Base-by-base conservation (phyloP, 495 filamentous ascomycete species). In the Barbatosphaeria neglecta region DNA sequence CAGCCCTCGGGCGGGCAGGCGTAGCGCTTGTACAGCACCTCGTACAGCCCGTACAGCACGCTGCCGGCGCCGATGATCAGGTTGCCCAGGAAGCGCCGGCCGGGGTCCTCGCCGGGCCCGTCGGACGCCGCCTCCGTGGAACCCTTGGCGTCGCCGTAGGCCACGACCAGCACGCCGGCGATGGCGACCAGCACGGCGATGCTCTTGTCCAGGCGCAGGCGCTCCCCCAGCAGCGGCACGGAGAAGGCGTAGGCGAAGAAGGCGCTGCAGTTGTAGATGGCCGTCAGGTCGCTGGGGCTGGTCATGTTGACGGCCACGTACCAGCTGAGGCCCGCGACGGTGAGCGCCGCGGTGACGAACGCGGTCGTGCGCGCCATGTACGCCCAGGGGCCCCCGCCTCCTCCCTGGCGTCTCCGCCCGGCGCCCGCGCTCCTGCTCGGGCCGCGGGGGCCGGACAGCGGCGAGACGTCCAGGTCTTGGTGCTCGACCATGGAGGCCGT, bases 201-300 rank as follows among this genome's bases (percentile, higher is more conserved):
- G 22, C 86, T 76, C 67, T 96, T 98, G 59, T 84, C 84, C 19
- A 78, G 60, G 3, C 84, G 80, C 10, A 93, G 56, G 57, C 81
- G 83, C 62, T 98, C 92, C 22, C 87, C 82, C 0, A 98, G 70
- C 11, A 98, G 59, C 0, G 87, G 88, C 19, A 98, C 86, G 39
- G 84, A 87, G 57, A 98, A 98, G 9, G 82, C 90, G 59, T 98
- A 98, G 24, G 92, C 92, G 63, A 96, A 98, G 66, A 98, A 98
- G 41, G 92, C 90, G 42, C 86, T 94, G 73, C 92, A 98, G 63
- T 98, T 98, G 74, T 97, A 98, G 58, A 98, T 98, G 20, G 92
- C 92, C 0, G 92, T 98, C 45, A 98, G 68, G 57, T 98, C 92
- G 53, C 81, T 84, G 20, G 92, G 81, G 11, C 85, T 92, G 0